A percentile compares a stretch with the other conserved stretches of the same genome.
Evolutionary conservation across 306 rosid genomes (phyloP).

Genomic region (Prunus armeniaca): DNA sequence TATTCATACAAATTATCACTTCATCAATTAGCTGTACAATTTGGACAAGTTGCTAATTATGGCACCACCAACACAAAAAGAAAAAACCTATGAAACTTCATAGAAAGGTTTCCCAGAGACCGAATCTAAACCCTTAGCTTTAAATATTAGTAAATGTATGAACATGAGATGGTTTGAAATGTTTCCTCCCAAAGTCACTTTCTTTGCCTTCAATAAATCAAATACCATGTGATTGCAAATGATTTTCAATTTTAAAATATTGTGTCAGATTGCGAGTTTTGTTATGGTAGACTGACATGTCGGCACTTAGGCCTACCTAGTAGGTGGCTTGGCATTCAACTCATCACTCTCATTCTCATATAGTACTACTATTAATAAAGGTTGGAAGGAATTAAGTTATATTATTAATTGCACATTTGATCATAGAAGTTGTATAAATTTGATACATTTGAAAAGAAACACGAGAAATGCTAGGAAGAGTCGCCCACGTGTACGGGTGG

Average conservation of each 20-base stretch:
- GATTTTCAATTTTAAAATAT: neutral
- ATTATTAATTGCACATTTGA: too few species aligned
- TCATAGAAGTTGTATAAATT: too few species aligned
- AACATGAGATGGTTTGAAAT: neutral
- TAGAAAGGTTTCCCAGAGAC: neutral
- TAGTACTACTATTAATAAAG: neutral
- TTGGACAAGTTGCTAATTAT: neutral
- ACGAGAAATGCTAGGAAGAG: too few species aligned
- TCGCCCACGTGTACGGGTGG: too few species aligned
- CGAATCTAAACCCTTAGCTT: neutral
- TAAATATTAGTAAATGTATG: too few species aligned
- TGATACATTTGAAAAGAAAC: too few species aligned
- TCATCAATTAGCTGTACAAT: neutral
- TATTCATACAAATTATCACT: neutral
- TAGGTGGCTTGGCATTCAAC: neutral
- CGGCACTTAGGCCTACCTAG: neutral
- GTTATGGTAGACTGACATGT: neutral
- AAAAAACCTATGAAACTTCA: neutral
- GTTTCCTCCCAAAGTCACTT: neutral
- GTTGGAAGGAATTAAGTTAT: neutral
- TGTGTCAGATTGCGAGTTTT: neutral
- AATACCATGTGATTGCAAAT: neutral
- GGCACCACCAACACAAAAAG: neutral
- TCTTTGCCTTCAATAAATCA: neutral
- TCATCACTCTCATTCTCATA: neutral